Conservation (phyloP, 176 grass and related monocot species). For the Puya raimondii region DNA sequence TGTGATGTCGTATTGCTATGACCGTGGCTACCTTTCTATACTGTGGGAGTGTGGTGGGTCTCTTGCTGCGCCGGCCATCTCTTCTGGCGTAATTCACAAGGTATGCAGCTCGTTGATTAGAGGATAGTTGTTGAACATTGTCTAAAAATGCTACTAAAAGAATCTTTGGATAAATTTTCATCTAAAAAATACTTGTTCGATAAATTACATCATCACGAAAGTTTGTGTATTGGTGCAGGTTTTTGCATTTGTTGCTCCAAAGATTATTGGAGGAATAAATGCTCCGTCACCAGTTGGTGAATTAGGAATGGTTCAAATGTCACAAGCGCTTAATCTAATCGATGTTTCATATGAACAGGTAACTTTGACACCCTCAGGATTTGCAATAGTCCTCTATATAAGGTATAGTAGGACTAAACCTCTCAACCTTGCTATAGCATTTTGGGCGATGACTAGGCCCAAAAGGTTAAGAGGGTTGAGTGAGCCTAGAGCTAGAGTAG, state of each 20-base stretch:
- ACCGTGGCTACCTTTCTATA: slow-evolving; percentile 81
- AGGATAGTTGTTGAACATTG: neutral
- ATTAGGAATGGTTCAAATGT: slow-evolving; percentile 90
- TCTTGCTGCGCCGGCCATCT: slow-evolving; percentile 79
- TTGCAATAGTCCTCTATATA: neutral
- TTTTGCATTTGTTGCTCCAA: slow-evolving; percentile 71
- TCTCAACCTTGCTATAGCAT: neutral
- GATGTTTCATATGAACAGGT: slow-evolving; percentile 85
- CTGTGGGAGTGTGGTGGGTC: slow-evolving; percentile 95
- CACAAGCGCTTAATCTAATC: slow-evolving; percentile 80
- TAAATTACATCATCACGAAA: too few species aligned
- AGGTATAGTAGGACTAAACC: neutral
- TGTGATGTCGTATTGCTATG: slow-evolving; percentile 90
- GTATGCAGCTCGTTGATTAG: slow-evolving; percentile 14
- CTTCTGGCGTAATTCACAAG: slow-evolving; percentile 87
- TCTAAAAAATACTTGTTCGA: too few species aligned
- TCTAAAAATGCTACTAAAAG: neutral
- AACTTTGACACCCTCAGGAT: neutral
- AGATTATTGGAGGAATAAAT: slow-evolving; percentile 91
- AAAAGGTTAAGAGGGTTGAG: too few species aligned
- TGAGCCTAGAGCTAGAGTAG: too few species aligned
- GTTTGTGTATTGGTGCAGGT: slow-evolving; percentile 31
- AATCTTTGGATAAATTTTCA: neutral
- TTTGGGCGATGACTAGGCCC: too few species aligned
- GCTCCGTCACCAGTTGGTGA: slow-evolving; percentile 91